Conservation (phyloP, 495 filamentous ascomycete genomes). For the Aspergillus mulundensis region DNA sequence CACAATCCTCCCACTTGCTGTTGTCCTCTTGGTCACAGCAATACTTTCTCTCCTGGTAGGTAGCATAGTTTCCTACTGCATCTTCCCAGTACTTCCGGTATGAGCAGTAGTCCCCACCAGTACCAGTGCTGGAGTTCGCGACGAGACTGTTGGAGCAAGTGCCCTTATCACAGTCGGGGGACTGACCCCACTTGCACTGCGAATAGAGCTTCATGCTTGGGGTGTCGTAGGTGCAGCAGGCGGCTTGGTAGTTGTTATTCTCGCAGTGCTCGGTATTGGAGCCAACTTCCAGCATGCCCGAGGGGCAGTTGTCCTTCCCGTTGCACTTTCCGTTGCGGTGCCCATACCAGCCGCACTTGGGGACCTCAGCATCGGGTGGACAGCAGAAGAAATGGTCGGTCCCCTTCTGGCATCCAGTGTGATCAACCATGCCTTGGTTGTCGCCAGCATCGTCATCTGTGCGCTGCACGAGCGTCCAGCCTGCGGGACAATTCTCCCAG, state of each 20-base stretch:
- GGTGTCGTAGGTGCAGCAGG: neutral
- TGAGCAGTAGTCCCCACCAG: neutral
- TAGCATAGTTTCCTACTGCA: neutral
- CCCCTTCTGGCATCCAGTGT: neutral
- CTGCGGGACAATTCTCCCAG: neutral
- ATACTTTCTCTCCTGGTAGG: neutral
- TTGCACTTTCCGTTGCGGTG: neutral
- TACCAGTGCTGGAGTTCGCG: neutral
- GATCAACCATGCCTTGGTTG: neutral
- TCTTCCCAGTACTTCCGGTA: neutral
- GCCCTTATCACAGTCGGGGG: neutral
- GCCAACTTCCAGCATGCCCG: neutral
- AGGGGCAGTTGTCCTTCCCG: neutral
- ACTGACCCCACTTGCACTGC: neutral
- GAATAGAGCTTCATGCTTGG: neutral
- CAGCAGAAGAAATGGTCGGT: neutral
- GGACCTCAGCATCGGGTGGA: neutral
- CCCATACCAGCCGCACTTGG: neutral
- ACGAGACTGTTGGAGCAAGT: neutral
- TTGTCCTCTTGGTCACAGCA: neutral
- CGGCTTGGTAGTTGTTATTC: neutral
- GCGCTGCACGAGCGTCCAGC: neutral
- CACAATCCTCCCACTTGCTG: neutral
- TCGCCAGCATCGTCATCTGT: neutral
- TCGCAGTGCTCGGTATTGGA: neutral